Conservation (phyloP, 2,329 filamentous ascomycete species). For the Coniella lustricola region DNA sequence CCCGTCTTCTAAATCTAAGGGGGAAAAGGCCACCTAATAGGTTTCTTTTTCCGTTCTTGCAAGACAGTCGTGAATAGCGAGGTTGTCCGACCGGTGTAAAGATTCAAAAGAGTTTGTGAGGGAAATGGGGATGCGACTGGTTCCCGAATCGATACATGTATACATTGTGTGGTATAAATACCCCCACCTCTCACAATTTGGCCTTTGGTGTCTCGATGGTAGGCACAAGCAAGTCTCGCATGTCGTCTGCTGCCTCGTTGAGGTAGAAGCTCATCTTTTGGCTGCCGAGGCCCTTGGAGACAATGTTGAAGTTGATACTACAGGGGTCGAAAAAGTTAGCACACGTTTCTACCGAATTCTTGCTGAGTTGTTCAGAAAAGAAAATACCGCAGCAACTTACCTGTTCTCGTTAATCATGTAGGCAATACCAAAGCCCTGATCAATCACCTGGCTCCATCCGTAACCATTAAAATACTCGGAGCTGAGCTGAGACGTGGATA, state of each 20-base stretch:
- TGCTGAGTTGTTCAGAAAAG: too few species aligned
- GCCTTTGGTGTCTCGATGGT: constrained; percentile 75
- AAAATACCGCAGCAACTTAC: too few species aligned
- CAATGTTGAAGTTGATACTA: constrained; percentile 96
- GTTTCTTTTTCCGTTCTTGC: too few species aligned
- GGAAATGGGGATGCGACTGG: too few species aligned
- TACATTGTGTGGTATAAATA: too few species aligned
- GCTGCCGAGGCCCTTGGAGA: constrained; percentile 84
- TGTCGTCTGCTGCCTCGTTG: constrained; percentile 85
- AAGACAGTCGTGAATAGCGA: too few species aligned
- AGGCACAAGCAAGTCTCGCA: constrained; percentile 78
- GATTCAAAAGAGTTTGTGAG: too few species aligned
- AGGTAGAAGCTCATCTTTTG: constrained; percentile 94
- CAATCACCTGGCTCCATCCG: constrained; percentile 96
- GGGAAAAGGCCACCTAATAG: too few species aligned
- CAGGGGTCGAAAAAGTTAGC: constrained; percentile 8
- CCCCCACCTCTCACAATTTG: constrained; percentile 58
- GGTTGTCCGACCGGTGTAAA: too few species aligned
- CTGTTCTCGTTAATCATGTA: constrained; percentile 99
- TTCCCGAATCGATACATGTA: too few species aligned
- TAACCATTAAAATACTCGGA: constrained; percentile 99
- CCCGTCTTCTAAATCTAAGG: too few species aligned
- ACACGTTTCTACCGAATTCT: too few species aligned
- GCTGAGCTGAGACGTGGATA: constrained; percentile 83
- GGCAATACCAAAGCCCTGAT: constrained; percentile 92